Percentiles rank a stretch among this genome's conserved stretches.
Evolutionary conservation across 108 stramenopile species (phyloP).

Genomic region (Schizochytrium sp.): DNA sequence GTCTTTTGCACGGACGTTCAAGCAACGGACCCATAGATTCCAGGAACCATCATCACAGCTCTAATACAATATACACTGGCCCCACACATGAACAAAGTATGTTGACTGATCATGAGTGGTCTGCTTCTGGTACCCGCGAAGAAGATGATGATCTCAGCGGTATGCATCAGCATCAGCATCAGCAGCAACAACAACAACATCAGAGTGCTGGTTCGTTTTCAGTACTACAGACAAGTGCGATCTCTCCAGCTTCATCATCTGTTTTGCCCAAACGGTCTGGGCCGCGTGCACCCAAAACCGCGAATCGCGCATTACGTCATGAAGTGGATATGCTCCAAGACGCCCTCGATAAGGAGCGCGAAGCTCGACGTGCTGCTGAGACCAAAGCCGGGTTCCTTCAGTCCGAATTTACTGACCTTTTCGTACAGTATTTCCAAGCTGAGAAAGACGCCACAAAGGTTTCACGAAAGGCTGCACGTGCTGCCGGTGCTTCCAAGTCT

Average conservation of each 20-base stretch:
- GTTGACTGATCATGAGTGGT: too few species aligned
- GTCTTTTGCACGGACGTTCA: background rate
- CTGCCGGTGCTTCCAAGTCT: too few species aligned
- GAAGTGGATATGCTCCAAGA: slow-evolving; percentile 43
- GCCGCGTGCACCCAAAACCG: slow-evolving; percentile 10
- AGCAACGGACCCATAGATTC: background rate
- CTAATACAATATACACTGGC: too few species aligned
- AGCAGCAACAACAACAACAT: background rate
- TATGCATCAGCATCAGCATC: background rate
- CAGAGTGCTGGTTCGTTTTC: background rate
- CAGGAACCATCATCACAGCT: background rate
- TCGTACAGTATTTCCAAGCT: slow-evolving; percentile 27
- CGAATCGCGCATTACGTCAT: slow-evolving; percentile 15
- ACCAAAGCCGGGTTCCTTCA: slow-evolving; percentile 40
- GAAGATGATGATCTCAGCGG: background rate
- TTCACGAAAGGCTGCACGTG: too few species aligned
- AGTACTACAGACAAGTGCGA: background rate
- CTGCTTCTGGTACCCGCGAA: background rate
- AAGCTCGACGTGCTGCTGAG: slow-evolving; percentile 26
- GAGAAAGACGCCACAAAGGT: slow-evolving; percentile 13
- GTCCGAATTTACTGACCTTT: slow-evolving; percentile 56
- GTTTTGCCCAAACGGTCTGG: background rate
- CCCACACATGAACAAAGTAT: too few species aligned
- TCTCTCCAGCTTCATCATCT: background rate
- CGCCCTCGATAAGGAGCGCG: slow-evolving; percentile 43